Evolutionary conservation across 2,329 filamentous ascomycete genomes (phyloP).

Genomic region (Chaetomium globosum): DNA sequence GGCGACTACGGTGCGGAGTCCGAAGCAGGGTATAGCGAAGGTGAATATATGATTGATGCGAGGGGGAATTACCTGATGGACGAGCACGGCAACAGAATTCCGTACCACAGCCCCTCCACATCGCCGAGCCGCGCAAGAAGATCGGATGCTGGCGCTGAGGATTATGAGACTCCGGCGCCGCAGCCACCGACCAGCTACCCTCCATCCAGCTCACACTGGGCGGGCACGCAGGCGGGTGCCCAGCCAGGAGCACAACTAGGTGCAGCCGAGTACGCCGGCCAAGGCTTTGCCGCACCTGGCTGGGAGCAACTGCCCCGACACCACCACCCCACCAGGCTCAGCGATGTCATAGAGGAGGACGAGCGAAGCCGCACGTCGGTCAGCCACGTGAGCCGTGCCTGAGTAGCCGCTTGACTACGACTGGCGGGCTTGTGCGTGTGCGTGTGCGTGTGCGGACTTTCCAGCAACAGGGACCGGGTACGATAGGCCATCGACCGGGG

Average conservation of each 20-base stretch:
- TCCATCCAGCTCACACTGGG: constrained; percentile 48
- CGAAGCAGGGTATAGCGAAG: constrained; percentile 67
- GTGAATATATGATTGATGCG: constrained; percentile 69
- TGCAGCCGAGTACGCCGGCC: constrained; percentile 64
- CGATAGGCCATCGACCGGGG: not conserved
- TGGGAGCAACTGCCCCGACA: constrained; percentile 80
- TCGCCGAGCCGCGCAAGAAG: constrained; percentile 46
- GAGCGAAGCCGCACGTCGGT: constrained; percentile 76
- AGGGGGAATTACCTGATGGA: constrained; percentile 65
- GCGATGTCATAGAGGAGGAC: constrained; percentile 84
- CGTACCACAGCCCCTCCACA: constrained; percentile 51
- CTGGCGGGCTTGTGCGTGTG: constrained; percentile 1
- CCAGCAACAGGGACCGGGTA: not conserved
- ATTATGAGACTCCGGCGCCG: constrained; percentile 59
- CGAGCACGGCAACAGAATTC: constrained; percentile 61
- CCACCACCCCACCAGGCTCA: constrained; percentile 84
- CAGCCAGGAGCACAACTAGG: not conserved
- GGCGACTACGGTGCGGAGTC: constrained; percentile 56
- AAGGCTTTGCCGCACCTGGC: constrained; percentile 66
- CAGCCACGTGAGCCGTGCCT: constrained; percentile 59
- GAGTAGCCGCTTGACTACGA: constrained; percentile 22
- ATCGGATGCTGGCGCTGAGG: constrained; percentile 59
- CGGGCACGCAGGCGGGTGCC: constrained; percentile 43
- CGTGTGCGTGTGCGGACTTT: not conserved
- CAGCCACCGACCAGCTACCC: constrained; percentile 44